phyloP scores from a whole-genome alignment of 352 stramenopile species.

The Lagenidium sp. region DNA sequence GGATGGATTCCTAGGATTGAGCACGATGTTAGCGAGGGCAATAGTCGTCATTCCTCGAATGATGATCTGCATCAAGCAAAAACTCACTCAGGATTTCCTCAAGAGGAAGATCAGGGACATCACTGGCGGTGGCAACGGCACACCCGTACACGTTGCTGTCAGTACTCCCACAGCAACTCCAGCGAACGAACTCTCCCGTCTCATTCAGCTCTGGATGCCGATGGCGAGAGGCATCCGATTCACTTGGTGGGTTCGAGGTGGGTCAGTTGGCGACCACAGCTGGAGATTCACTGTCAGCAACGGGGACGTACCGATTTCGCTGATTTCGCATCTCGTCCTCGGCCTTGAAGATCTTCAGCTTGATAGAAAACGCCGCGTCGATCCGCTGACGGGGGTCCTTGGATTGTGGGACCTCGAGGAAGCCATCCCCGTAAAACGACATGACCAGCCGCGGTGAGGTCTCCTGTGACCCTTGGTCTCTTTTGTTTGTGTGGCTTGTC shows the following conservation, averaged over 20 bases:
- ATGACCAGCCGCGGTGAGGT: constrained; percentile 19
- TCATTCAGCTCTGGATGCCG: constrained; percentile 45
- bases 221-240: constrained; percentile 34
- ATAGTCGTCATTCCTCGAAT: no score
- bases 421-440: constrained; percentile 42
- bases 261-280: no score
- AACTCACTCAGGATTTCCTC: no score
- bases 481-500: constrained; percentile 1
- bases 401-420: constrained; percentile 13
- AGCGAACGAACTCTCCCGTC: constrained; percentile 42
- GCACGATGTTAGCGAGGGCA: no score
- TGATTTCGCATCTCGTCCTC: constrained; percentile 24
- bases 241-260: constrained; percentile 4
- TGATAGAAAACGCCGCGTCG: constrained; percentile 16
- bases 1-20: not conserved
- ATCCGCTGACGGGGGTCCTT: not conserved
- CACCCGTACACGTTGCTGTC: constrained; percentile 46
- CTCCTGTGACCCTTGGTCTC: not conserved
- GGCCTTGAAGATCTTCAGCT: constrained; percentile 37
- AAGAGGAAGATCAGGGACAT: no score
- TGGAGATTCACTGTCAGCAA: no score
- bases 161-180: constrained; percentile 50
- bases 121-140: no score
- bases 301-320: no score
- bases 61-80: no score